Conservation (phyloP, 352 stramenopile genomes). For the Pythium plurisporium region DNA sequence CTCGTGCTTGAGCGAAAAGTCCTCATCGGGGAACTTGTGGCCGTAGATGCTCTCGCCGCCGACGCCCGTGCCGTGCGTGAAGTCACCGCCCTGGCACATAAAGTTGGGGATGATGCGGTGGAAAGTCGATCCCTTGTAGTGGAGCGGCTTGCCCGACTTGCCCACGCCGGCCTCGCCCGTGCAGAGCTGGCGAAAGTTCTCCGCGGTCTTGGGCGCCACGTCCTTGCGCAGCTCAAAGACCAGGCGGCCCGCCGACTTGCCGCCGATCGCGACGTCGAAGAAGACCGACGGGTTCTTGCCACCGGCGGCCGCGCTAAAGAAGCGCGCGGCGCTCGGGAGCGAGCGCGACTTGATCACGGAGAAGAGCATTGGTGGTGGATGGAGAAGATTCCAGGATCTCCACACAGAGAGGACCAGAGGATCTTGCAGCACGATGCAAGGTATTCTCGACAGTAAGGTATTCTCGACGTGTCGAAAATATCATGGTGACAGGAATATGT, state of each 20-base stretch:
- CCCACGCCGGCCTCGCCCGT: constrained; percentile 79
- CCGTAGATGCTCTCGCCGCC: constrained; percentile 80
- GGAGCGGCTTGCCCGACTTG: constrained; percentile 92
- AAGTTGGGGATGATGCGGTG: constrained; percentile 97
- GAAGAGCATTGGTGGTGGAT: constrained; percentile 19
- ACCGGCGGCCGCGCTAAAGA: constrained; percentile 57
- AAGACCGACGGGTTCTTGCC: constrained; percentile 94
- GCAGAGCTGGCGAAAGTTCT: constrained; percentile 67
- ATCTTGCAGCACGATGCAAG: neutral
- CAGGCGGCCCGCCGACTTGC: constrained; percentile 88
- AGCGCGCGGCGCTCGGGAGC: constrained; percentile 26
- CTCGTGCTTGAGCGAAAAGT: constrained; percentile 88
- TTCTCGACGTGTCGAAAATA: constrained; percentile 19
- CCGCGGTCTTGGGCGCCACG: constrained; percentile 80
- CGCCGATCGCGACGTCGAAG: constrained; percentile 97
- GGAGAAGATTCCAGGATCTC: neutral
- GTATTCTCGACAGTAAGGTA: constrained; percentile 6
- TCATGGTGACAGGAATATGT: no score
- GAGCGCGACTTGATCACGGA: constrained; percentile 34
- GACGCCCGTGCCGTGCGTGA: constrained; percentile 74
- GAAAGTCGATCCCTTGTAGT: constrained; percentile 96
- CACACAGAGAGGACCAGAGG: no score
- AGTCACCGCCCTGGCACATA: constrained; percentile 88
- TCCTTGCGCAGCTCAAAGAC: constrained; percentile 82
- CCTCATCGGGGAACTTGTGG: constrained; percentile 74